These are phyloP conservation scores for Tulasnella sp. DNA, from an alignment of 768 basidiomycete genomes.

Conservation along the genomic window DNA sequence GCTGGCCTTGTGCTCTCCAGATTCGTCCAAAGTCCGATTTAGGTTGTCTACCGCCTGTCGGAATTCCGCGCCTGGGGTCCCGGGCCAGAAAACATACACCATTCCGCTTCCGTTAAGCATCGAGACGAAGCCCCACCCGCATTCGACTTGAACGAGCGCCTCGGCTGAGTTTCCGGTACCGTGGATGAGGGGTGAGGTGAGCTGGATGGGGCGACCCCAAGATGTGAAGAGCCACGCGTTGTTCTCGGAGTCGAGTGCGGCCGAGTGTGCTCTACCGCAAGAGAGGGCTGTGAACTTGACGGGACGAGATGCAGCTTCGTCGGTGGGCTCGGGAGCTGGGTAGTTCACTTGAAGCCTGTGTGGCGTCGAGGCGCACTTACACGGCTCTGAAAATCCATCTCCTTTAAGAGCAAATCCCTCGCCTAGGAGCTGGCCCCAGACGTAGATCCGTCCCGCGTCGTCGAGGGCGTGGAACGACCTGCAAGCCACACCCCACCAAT, in stretches of 20 bases:
- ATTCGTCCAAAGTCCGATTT: conserved; percentile 39
- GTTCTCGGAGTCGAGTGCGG: conserved; percentile 56
- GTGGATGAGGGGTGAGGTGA: conserved; percentile 37
- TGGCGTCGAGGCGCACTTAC: conserved; percentile 52
- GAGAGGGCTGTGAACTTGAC: conserved; percentile 41
- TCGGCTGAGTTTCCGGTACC: conserved; percentile 45
- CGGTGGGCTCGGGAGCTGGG: conserved; percentile 44
- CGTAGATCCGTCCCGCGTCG: conserved; percentile 63
- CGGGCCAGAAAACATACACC: conserved; percentile 73
- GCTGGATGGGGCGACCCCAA: conserved; percentile 74
- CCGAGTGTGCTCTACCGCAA: conserved; percentile 72
- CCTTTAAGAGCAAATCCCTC: conserved; percentile 40
- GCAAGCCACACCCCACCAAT: not conserved
- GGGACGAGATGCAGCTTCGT: not conserved
- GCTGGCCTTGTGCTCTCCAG: conserved; percentile 23
- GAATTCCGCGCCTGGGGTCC: conserved; percentile 40
- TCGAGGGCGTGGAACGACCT: conserved; percentile 89
- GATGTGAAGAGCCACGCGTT: conserved; percentile 70
- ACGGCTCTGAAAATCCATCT: conserved; percentile 57
- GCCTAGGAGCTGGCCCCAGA: conserved; percentile 76
- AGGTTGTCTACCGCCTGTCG: conserved; percentile 47
- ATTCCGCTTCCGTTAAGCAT: conserved; percentile 68
- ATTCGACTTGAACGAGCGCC: conserved; percentile 55
- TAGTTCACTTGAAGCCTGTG: conserved; percentile 57
- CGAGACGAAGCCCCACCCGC: conserved; percentile 78